These are phyloP conservation scores for Alternaria gansuensis DNA, from an alignment of 2,329 filamentous ascomycete species.

Conservation along the genomic window DNA sequence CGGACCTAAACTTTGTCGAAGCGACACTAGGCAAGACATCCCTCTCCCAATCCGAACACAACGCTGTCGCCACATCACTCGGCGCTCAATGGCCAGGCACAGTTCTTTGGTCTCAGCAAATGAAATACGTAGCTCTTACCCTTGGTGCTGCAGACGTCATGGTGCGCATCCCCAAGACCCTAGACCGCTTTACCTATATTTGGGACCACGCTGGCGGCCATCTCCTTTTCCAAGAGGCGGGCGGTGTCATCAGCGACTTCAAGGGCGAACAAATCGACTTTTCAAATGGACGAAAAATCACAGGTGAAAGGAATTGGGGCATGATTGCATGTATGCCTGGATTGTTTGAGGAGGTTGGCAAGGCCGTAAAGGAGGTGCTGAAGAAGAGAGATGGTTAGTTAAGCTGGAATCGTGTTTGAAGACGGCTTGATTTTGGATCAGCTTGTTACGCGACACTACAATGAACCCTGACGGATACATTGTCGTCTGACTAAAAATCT, in stretches of 20 bases:
- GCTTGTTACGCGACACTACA: neutral
- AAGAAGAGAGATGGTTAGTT: slow-evolving; percentile 24
- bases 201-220: slow-evolving; percentile 67
- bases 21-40: slow-evolving; percentile 53
- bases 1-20: slow-evolving; percentile 58
- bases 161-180: slow-evolving; percentile 58
- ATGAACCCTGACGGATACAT: neutral
- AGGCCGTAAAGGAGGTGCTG: slow-evolving; percentile 42
- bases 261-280: slow-evolving; percentile 62
- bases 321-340: slow-evolving; percentile 47
- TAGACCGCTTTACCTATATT: slow-evolving; percentile 58
- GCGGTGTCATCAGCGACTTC: slow-evolving; percentile 62
- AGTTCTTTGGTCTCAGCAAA: slow-evolving; percentile 63
- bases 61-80: slow-evolving; percentile 50
- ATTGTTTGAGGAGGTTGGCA: slow-evolving; percentile 38
- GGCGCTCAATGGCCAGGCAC: slow-evolving; percentile 59
- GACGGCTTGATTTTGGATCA: neutral
- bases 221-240: slow-evolving; percentile 61
- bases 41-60: slow-evolving; percentile 51
- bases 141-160: slow-evolving; percentile 61
- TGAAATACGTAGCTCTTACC: slow-evolving; percentile 63
- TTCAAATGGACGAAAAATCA: slow-evolving; percentile 44
- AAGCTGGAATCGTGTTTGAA: neutral
- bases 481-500: too few species aligned
- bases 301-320: slow-evolving; percentile 47